Evolutionary conservation across 2,329 filamentous ascomycete species (phyloP), one percentile per base, ranked within the genome.

Genomic region (Gaeumannomyces sp.): DNA sequence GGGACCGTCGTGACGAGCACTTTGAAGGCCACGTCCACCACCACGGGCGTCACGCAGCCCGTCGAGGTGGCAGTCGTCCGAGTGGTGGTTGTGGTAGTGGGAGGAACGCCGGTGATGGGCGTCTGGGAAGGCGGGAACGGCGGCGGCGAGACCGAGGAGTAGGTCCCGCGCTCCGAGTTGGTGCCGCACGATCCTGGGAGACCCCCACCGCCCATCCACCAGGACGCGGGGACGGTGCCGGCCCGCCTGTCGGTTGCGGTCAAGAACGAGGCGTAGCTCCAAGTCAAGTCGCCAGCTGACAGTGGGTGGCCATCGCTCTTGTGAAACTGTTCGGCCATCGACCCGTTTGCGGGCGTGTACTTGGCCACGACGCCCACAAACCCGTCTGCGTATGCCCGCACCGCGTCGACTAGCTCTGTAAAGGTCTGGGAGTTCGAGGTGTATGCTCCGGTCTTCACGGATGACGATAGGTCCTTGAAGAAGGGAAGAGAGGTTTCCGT

Each of bases 251-350:
- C 81, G 29, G 79, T 76, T n/a, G 84, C 83, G 0, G 88, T 89
- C 60, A 92, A 76, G 74, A 92, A 88, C 0, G 88, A 82, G 1
- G 88, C 87, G 68, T 91, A 91, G 0, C 88, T 90, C 89, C 89
- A 92, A 3, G 89, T 91, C 33, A 92, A 77, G 68, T 92, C 86
- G 25, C 78, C 76, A 1, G 89, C 89, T 1, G 87, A 90, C 4
- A 88, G 76, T 1, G 85, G 86, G 0, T 71, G 68, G 35, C 83
- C 87, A 59, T 73, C 76, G 64, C 76, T 74, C 69, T 82, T 82
- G 68, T 83, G 80, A 70, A 84, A 92, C 73, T 92, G 89, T 77
- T 92, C 89, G 1, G 86, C 78, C 19, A 92, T 73, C 1, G 83
- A 83, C n/a, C 90, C 90, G 68, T 86, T 84, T 0, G 80, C 68